Base-by-base conservation (phyloP, 768 basidiomycete species). In the Rhizopogon rudus region DNA sequence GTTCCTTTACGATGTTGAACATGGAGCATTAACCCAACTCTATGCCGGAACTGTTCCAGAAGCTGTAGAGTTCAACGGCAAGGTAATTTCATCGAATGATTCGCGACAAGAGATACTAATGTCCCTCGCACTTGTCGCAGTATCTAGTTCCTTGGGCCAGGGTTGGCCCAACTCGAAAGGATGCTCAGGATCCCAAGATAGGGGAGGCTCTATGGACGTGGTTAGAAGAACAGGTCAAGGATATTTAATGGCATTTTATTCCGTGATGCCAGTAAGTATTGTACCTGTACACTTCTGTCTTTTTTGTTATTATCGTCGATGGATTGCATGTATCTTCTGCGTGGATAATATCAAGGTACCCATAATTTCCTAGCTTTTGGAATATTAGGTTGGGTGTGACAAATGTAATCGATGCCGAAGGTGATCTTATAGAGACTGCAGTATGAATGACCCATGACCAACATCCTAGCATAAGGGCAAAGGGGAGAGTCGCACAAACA, bases 131-230 rank as follows among this genome's bases (percentile, higher is more conserved):
- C 17, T 20, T 14, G 17, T 3, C 10, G 20, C 40, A 73, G 71
- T 73, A 70, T 52, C 58, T 73, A 5, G 58, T 72, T 35, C 72
- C 71, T 20, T 73, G 70, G 69, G 72, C 69, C 0, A 65, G 69
- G 40, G 14, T 64, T 44, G 69, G 72, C 12, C 48, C 54, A 40
- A 44, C 63, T 35, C 63, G 58, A 12, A n/a, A 53, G 25, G 60
- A 58, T 16, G 61, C 60, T 12, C 52, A 56, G 13, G 64, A 73
- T 44, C 56, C 61, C 3, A 55, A 61, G 45, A 40, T 64, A n/a
- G 68, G 59, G 12, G 56, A 44, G 29, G 60, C 67, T 12, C 53
- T 74, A 31, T 74, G 71, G 70, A 60, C 63, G 6, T 74, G 73
- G 72, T 61, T 70, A 22, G 70, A 74, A 48, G 70, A 72, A 40